Percentiles rank a stretch among this genome's conserved stretches.
These are phyloP conservation scores for Staphylotrichum longicolle DNA, from an alignment of 495 filamentous ascomycete species.

Conservation along the genomic window DNA sequence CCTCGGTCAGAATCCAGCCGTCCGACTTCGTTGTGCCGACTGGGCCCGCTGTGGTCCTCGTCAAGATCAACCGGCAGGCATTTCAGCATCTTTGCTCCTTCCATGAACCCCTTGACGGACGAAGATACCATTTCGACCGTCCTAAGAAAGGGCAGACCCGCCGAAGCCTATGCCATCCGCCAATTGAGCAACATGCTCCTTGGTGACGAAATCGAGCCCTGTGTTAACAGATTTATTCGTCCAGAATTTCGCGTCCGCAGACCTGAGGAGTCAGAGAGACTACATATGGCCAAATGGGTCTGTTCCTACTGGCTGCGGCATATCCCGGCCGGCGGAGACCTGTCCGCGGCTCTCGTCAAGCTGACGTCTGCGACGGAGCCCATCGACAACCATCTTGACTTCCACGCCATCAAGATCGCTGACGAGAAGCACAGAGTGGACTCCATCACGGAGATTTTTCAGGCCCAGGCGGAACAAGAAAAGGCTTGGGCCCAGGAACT, in stretches of 20 bases:
- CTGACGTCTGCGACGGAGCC: conserved; percentile 2
- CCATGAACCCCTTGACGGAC: background rate
- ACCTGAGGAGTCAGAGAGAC: background rate
- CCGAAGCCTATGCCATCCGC: background rate
- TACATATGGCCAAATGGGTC: background rate
- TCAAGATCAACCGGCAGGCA: background rate
- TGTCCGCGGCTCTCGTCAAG: conserved; percentile 2
- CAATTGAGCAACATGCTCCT: background rate
- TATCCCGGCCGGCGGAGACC: conserved; percentile 1
- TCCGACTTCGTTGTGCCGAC: background rate
- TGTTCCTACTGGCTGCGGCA: conserved; percentile 7
- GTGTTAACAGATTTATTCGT: background rate
- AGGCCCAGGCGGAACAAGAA: background rate
- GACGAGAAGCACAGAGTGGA: background rate
- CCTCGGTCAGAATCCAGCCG: background rate
- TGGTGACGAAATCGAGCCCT: background rate
- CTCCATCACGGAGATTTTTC: background rate
- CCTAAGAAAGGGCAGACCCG: background rate
- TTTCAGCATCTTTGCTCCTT: background rate
- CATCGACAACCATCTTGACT: conserved; percentile 4
- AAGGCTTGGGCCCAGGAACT: too few species aligned
- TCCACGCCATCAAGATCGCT: conserved; percentile 1
- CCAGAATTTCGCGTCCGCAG: background rate
- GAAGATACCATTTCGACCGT: background rate
- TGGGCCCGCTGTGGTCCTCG: background rate